phyloP scores from a whole-genome alignment of 306 rosid genomes.

The Citrullus mucosospermus region DNA sequence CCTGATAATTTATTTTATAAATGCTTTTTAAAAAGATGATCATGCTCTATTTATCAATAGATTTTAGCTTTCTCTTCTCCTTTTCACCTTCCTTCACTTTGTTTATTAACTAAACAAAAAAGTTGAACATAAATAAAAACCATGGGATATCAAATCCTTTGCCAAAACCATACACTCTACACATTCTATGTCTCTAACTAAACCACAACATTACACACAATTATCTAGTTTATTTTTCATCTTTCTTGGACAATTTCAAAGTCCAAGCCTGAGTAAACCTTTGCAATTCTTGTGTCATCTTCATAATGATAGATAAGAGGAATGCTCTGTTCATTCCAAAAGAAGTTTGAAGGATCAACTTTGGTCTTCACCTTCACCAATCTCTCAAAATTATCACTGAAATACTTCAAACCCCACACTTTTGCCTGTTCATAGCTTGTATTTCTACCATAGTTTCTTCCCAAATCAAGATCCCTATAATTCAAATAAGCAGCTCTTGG shows the following conservation, averaged over 20 bases:
- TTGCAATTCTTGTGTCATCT: not conserved
- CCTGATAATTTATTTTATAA: too few relatives aligned
- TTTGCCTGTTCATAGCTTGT: constrained; percentile 24
- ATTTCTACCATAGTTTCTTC: constrained; percentile 27
- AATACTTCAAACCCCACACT: constrained; percentile 22
- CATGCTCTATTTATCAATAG: too few relatives aligned
- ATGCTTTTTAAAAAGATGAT: too few relatives aligned
- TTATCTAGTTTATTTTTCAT: not conserved
- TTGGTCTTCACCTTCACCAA: constrained; percentile 10
- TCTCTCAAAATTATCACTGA: constrained; percentile 7
- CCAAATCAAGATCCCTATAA: constrained; percentile 61
- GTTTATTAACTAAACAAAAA: too few relatives aligned
- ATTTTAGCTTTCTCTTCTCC: too few relatives aligned
- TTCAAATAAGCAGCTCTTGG: constrained; percentile 69
- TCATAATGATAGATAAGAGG: not conserved
- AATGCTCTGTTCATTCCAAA: constrained; percentile 20
- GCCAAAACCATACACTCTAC: too few relatives aligned
- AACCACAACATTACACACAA: too few relatives aligned
- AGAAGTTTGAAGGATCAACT: constrained; percentile 19
- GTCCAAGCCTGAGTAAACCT: not conserved
- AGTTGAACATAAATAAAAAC: too few relatives aligned
- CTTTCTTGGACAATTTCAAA: not conserved
- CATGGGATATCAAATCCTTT: too few relatives aligned
- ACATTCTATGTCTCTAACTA: too few relatives aligned
- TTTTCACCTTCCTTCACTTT: too few relatives aligned